Conservation (phyloP, 805 yeast genomes). For the Metschnikowia chrysomelidarum region DNA sequence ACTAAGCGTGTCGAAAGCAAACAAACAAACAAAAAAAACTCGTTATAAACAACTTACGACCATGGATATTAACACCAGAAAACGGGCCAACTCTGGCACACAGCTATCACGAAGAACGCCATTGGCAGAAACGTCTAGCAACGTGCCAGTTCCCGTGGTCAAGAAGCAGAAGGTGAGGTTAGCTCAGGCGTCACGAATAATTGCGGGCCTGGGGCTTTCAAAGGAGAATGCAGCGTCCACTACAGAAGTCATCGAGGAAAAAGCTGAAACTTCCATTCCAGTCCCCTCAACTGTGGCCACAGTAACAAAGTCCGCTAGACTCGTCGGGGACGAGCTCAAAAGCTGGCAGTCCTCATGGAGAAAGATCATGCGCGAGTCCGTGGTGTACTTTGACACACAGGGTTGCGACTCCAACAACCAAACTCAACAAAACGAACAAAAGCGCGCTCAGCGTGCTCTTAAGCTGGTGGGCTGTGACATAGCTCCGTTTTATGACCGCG, state of each 20-base stretch:
- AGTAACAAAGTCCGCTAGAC: constrained; percentile 23
- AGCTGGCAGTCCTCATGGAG: constrained; percentile 70
- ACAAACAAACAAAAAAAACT: too few species aligned
- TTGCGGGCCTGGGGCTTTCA: constrained; percentile 1
- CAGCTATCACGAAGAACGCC: constrained; percentile 26
- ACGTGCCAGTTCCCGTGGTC: constrained; percentile 37
- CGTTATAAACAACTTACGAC: too few species aligned
- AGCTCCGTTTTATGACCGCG: constrained; percentile 49
- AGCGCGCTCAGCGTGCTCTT: constrained; percentile 44
- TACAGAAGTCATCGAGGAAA: constrained; percentile 6
- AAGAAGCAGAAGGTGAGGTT: constrained; percentile 28
- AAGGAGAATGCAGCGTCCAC: constrained; percentile 5
- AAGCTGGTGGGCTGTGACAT: constrained; percentile 48
- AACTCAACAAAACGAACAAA: constrained; percentile 36
- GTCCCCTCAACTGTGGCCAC: constrained; percentile 7
- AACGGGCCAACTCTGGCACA: constrained; percentile 5
- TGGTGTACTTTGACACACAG: constrained; percentile 59
- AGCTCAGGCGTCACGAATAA: not conserved
- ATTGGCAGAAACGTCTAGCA: constrained; percentile 39
- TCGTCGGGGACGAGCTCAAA: constrained; percentile 46
- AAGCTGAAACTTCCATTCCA: constrained; percentile 6
- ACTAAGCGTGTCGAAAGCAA: too few species aligned
- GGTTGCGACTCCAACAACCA: constrained; percentile 39
- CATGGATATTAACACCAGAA: constrained; percentile 8
- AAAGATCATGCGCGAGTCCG: constrained; percentile 54